Conservation (phyloP, 2,329 filamentous ascomycete genomes). For the Scytalidium lignicola region DNA sequence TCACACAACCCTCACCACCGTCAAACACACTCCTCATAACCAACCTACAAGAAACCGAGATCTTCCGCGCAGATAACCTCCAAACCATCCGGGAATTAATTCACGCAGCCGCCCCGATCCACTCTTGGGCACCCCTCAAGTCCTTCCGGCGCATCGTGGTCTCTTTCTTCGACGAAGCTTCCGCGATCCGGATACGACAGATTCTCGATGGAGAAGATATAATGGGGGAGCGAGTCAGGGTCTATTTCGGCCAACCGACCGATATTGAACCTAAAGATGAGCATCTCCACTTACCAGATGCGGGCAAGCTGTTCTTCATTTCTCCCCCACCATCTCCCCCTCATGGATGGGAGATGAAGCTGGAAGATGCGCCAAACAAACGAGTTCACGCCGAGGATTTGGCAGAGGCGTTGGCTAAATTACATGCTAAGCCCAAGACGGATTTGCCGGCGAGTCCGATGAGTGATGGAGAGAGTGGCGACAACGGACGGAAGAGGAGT, state of each 20-base stretch:
- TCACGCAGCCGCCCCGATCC: slow-evolving; percentile 62
- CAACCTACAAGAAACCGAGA: slow-evolving; percentile 66
- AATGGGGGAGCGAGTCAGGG: slow-evolving; percentile 62
- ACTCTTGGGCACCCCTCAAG: slow-evolving; percentile 75
- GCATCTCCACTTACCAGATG: slow-evolving; percentile 61
- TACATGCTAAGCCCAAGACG: slow-evolving; percentile 41
- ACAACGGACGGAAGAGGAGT: slow-evolving; percentile 39
- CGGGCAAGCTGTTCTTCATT: slow-evolving; percentile 69
- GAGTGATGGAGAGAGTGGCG: slow-evolving; percentile 27
- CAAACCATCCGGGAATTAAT: slow-evolving; percentile 69
- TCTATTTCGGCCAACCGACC: slow-evolving; percentile 64
- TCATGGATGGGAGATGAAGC: slow-evolving; percentile 62
- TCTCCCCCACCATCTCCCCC: slow-evolving; percentile 63
- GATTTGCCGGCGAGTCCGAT: slow-evolving; percentile 37
- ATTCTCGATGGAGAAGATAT: slow-evolving; percentile 70
- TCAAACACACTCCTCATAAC: slow-evolving; percentile 84
- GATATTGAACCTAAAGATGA: slow-evolving; percentile 48
- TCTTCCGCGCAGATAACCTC: slow-evolving; percentile 71
- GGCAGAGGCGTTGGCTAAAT: slow-evolving; percentile 58
- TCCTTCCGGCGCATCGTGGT: slow-evolving; percentile 78
- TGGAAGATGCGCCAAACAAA: slow-evolving; percentile 67
- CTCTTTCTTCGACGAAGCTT: slow-evolving; percentile 66
- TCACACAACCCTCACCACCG: slow-evolving; percentile 66
- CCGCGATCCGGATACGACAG: slow-evolving; percentile 65
- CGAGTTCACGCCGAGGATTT: slow-evolving; percentile 65